These are phyloP conservation scores for Exidia glandulosa DNA, from an alignment of 768 basidiomycete species.

Conservation along the genomic window DNA sequence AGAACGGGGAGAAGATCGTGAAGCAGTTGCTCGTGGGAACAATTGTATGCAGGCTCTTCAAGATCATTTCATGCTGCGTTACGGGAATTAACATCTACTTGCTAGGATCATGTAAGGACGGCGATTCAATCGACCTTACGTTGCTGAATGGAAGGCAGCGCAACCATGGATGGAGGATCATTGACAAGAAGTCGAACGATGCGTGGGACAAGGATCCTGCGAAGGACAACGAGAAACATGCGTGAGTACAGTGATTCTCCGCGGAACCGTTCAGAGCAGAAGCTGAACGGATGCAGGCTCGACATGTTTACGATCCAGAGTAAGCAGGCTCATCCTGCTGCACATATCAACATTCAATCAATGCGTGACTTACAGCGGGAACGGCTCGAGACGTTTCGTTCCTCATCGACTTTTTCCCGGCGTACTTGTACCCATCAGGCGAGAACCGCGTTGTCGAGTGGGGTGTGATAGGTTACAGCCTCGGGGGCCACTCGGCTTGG, in stretches of 20 bases:
- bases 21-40: no score
- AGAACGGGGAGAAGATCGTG: no score
- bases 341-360: not conserved
- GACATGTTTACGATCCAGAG: slow-evolving; percentile 42
- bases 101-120: not conserved
- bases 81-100: no score
- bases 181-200: slow-evolving; percentile 27
- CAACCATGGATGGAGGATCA: slow-evolving; percentile 37
- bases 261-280: not conserved
- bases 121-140: not conserved
- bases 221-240: slow-evolving; percentile 31
- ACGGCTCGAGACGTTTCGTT: slow-evolving; percentile 68
- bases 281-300: slow-evolving; percentile 13
- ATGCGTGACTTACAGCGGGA: slow-evolving; percentile 30
- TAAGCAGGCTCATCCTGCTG: slow-evolving; percentile 12
- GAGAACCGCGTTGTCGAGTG: slow-evolving; percentile 55
- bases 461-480: slow-evolving; percentile 63
- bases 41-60: no score
- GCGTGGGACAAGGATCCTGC: slow-evolving; percentile 24
- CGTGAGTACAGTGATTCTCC: slow-evolving; percentile 20
- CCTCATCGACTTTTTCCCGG: slow-evolving; percentile 68
- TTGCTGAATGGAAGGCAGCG: slow-evolving; percentile 27
- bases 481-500: slow-evolving; percentile 84
- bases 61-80: no score
- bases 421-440: slow-evolving; percentile 58